Base-by-base conservation (phyloP, 345 rosid species). In the Toxicodendron radicans region DNA sequence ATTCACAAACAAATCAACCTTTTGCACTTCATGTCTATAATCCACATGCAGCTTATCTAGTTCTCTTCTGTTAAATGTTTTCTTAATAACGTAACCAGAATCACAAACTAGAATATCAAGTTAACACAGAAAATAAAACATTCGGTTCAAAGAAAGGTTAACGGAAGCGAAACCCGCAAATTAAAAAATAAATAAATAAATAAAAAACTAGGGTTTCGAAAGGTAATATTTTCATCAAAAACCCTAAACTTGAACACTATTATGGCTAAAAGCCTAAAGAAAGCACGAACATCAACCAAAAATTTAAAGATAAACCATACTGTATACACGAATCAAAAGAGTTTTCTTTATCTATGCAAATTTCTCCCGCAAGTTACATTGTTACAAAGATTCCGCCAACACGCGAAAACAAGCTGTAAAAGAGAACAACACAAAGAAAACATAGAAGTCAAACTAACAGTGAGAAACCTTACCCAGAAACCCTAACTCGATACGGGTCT, bases 401-500 rank as follows among this genome's bases (percentile, higher is more conserved):
- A 45, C 27, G 17, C 23, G 12, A 60, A 7, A 71, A 33, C 49
- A 12, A n/a, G 12, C 6, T 11, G 13, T 49, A 35, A 18, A 54
- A 11, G 24, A 70, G 12, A 10, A 58, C 12, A 13, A 48, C 7
- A 59, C 0, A 60, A 48, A 52, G 30, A 38, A 46, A 59, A 59
- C 2, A 46, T 59, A 32, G 12, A 48, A 71, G 4, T n/a, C 18
- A 58, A 23, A 24, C 30, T 20, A 23, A 65, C 54, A 59, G 14
- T 27, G 17, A 48, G 21, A 59, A 59, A 71, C 66, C 58, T 71
- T 33, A 59, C 52, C 58, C 58, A 71, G 48, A 60, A 71, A 59
- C 74, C 74, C 74, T 71, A 71, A 4, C 45, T 48, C 66, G 46
- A 48, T 52, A 51, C 51, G 30, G 46, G 46, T 54, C 7, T 54